Evolutionary conservation across 345 rosid genomes (phyloP).

Genomic region (Populus nigra): DNA sequence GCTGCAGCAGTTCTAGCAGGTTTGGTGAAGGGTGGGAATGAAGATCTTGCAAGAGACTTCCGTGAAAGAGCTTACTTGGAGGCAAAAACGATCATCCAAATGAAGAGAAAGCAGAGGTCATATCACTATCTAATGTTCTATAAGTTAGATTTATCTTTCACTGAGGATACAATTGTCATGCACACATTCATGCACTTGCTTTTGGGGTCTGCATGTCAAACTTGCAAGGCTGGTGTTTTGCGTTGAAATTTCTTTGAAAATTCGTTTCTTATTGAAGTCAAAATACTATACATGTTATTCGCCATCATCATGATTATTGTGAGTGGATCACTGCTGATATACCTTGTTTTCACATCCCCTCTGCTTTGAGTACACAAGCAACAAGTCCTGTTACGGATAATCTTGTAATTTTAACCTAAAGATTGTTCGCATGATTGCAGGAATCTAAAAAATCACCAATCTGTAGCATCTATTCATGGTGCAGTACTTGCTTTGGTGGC

Average conservation of each 20-base stretch:
- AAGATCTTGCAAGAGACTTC: slow-evolving; percentile 72
- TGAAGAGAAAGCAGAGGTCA: slow-evolving; percentile 63
- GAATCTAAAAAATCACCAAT: slow-evolving; percentile 39
- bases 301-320: background rate
- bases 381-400: background rate
- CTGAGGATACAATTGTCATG: background rate
- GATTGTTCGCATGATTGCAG: slow-evolving; percentile 37
- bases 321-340: background rate
- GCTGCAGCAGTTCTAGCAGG: slow-evolving; percentile 97
- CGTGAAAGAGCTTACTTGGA: slow-evolving; percentile 76
- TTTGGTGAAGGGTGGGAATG: slow-evolving; percentile 92
- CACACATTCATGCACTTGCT: background rate
- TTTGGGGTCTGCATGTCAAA: background rate
- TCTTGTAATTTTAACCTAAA: slow-evolving; percentile 7
- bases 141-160: background rate
- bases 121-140: background rate
- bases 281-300: background rate
- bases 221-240: background rate
- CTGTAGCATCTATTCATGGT: slow-evolving; percentile 74
- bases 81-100: slow-evolving; percentile 56
- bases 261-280: background rate
- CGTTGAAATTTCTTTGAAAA: background rate
- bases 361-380: background rate
- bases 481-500: slow-evolving; percentile 96
- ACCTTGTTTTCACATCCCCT: background rate